Evolutionary conservation across 2,329 filamentous ascomycete genomes (phyloP).

Genomic region (Aspergillus niger): DNA sequence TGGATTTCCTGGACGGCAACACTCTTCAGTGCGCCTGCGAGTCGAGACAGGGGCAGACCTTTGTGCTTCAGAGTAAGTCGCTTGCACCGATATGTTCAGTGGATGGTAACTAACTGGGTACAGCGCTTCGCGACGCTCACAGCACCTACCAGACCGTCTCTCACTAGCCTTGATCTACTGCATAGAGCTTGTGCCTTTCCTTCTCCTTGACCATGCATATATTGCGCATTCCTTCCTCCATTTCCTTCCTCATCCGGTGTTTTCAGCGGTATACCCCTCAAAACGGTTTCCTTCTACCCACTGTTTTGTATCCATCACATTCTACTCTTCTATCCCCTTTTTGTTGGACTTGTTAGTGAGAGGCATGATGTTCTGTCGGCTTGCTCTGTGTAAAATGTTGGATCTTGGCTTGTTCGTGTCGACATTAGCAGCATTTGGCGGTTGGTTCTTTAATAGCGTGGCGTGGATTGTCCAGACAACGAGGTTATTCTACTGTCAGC

Average conservation of each 20-base stretch:
- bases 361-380: constrained; percentile 17
- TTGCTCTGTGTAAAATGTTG: background rate
- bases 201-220: constrained; percentile 8
- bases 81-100: background rate
- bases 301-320: constrained; percentile 18
- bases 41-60: constrained; percentile 55
- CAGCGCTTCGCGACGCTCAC: constrained; percentile 48
- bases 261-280: constrained; percentile 37
- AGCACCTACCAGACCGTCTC: constrained; percentile 30
- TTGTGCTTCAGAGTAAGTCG: constrained; percentile 53
- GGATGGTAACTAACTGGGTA: background rate
- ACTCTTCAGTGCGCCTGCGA: constrained; percentile 66
- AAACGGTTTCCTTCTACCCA: constrained; percentile 26
- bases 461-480: background rate
- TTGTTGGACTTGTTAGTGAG: constrained; percentile 18
- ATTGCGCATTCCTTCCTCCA: constrained; percentile 10
- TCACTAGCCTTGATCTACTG: constrained; percentile 9
- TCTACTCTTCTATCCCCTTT: constrained; percentile 13
- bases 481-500: background rate
- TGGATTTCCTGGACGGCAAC: constrained; percentile 64
- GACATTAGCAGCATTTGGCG: background rate
- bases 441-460: background rate
- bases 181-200: constrained; percentile 1
- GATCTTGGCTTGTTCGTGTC: background rate
- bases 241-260: constrained; percentile 21